Percentiles rank a stretch among this genome's conserved stretches.
These are phyloP conservation scores for Fusarium lyarnte DNA, from an alignment of 2,329 filamentous ascomycete species.

Conservation along the genomic window DNA sequence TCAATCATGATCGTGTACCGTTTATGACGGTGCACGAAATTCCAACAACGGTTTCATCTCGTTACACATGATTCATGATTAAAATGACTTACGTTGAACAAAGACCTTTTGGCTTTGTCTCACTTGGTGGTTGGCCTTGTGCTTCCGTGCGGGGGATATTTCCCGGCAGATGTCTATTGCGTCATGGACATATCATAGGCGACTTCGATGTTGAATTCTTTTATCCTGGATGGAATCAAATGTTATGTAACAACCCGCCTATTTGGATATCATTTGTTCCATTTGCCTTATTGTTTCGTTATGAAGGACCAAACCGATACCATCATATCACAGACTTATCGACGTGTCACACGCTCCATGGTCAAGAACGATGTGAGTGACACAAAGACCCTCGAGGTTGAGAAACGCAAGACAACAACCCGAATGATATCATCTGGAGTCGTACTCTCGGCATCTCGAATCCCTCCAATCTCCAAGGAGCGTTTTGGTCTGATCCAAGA, in stretches of 20 bases:
- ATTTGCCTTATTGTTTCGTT: rapidly evolving
- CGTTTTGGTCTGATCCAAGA: conserved; percentile 28
- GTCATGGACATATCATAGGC: neutral
- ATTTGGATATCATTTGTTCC: rapidly evolving
- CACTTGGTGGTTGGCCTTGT: neutral
- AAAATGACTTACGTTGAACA: no score
- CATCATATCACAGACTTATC: rapidly evolving
- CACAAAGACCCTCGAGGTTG: neutral
- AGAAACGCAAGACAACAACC: neutral
- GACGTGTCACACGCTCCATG: conserved; percentile 20
- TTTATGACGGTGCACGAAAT: rapidly evolving
- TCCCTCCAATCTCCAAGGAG: neutral
- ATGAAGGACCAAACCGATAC: rapidly evolving
- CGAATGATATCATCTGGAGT: neutral
- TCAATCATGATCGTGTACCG: rapidly evolving
- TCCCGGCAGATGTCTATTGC: neutral
- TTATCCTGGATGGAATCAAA: no score
- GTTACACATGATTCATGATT: neutral
- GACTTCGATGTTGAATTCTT: no score
- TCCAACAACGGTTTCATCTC: neutral
- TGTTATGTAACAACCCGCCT: no score
- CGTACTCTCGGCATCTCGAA: neutral
- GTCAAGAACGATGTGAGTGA: neutral
- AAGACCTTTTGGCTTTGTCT: neutral
- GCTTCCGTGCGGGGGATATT: neutral